A percentile compares a stretch with the other conserved stretches of the same genome.
Conservation (phyloP, 352 stramenopile genomes). For the Pythium sukuiense region DNA sequence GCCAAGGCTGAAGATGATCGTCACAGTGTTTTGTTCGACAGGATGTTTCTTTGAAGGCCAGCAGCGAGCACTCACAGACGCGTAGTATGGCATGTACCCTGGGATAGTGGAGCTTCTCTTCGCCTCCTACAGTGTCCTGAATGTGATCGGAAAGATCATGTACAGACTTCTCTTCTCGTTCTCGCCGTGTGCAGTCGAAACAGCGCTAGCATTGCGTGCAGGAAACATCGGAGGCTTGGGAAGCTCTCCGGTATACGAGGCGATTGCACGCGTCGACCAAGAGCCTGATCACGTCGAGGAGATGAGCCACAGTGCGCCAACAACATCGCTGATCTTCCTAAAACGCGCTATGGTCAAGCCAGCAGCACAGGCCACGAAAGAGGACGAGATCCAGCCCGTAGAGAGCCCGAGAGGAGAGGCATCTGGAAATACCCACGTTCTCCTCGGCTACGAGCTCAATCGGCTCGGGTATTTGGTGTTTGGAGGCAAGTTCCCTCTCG, state of each 20-base stretch:
- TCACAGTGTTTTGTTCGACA: slow-evolving; percentile 27
- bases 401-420: not conserved
- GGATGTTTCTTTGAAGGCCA: slow-evolving; percentile 38
- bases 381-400: not conserved
- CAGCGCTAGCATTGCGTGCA: slow-evolving; percentile 25
- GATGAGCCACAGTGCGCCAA: not conserved
- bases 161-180: slow-evolving; percentile 26
- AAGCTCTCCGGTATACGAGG: slow-evolving; percentile 1
- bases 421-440: not conserved
- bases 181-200: slow-evolving; percentile 25
- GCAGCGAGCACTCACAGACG: slow-evolving; percentile 24
- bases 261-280: not conserved
- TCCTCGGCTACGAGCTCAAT: slow-evolving; percentile 18
- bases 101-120: slow-evolving; percentile 29
- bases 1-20: slow-evolving; percentile 19
- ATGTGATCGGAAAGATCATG: slow-evolving; percentile 27
- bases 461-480: slow-evolving; percentile 20
- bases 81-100: slow-evolving; percentile 43
- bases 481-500: slow-evolving; percentile 10
- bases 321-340: not conserved
- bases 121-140: slow-evolving; percentile 37
- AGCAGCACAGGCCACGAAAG: not conserved
- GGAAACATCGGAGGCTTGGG: slow-evolving; percentile 32
- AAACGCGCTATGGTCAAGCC: not conserved
- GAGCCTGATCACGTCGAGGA: not conserved